A percentile compares a stretch with the other conserved stretches of the same genome.
Conservation (phyloP, 1,284 basidiomycete genomes). For the Heterobasidion parviporum region DNA sequence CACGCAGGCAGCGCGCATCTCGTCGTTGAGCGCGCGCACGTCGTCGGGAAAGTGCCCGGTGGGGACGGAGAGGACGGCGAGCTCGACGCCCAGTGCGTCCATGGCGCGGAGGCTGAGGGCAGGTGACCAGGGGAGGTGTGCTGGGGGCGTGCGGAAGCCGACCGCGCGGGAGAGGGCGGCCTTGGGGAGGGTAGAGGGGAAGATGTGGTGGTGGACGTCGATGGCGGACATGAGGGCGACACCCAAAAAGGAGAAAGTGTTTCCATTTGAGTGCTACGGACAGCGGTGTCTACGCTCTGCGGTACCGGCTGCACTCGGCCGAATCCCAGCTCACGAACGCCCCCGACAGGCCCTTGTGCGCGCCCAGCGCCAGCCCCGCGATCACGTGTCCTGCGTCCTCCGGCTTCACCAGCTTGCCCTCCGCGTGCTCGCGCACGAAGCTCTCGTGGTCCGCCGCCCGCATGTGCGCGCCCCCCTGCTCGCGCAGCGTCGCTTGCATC, state of each 20-base stretch:
- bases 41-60: conserved; percentile 35
- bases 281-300: neutral
- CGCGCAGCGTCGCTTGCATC: conserved; percentile 57
- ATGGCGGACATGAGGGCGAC: conserved; percentile 27
- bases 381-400: conserved; percentile 71
- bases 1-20: conserved; percentile 36
- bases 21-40: conserved; percentile 35
- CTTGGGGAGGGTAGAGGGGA: conserved; percentile 32
- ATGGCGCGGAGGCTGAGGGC: conserved; percentile 48
- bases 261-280: too few species aligned
- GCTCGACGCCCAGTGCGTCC: conserved; percentile 45
- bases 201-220: conserved; percentile 69
- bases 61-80: conserved; percentile 59
- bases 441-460: conserved; percentile 37
- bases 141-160: conserved; percentile 53
- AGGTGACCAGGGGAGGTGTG: conserved; percentile 59
- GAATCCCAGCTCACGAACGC: conserved; percentile 70
- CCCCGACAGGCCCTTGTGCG: conserved; percentile 55
- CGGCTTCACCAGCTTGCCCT: conserved; percentile 63
- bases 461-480: conserved; percentile 41
- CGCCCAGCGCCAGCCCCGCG: conserved; percentile 53
- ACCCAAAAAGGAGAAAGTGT: neutral
- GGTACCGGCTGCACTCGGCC: conserved; percentile 50
- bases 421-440: conserved; percentile 54
- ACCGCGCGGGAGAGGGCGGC: conserved; percentile 28